Evolutionary conservation across 257 asterid genomes (phyloP), one percentile per base, ranked within the genome.

Genomic region (Knoxia roxburghii): DNA sequence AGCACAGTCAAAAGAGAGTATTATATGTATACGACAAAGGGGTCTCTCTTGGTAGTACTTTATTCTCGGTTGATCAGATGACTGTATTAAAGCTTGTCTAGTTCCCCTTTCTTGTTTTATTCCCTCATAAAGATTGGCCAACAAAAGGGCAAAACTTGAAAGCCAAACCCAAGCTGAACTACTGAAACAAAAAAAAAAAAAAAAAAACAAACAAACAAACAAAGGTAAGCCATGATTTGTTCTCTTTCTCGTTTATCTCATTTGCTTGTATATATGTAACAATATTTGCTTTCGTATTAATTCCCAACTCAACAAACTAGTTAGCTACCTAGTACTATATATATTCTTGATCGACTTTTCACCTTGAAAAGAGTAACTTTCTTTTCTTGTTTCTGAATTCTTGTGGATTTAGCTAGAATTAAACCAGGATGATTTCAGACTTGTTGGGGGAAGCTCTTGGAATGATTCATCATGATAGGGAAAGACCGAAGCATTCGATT

Each of bases 401-500:
- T 72, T 77, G 71, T 52, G 73, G 83, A 73, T 74, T 77, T 23
- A 1, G 65, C 45, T 20, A 1, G 63, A 51, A 61, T 37, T 3
- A 37, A 37, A 37, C 4, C 4, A 37, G 9, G 68, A 90, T 90
- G 97, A 86, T 90, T 68, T 94, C 83, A 72, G 95, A 84, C 74
- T 83, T 85, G 60, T 71, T 89, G 6, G 86, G 86, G 7, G 89
- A 81, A 76, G 70, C 70, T 24, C 76, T 78, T 54, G 80, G 81
- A 23, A 52, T 82, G 33, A 61, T 83, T 18, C 78, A 82, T 40
- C 30, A 29, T 4, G 88, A 30, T 2, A 86, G 77, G 12, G 78
- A 80, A 17, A 78, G 84, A 72, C 60, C 86, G 43, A 85, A 83
- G 49, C 54, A 67, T 46, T 75, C 82, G 46, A 45, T 61, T 69